Evolutionary conservation across 108 stramenopile species (phyloP).

Genomic region (Pseudonitzschia pungens): DNA sequence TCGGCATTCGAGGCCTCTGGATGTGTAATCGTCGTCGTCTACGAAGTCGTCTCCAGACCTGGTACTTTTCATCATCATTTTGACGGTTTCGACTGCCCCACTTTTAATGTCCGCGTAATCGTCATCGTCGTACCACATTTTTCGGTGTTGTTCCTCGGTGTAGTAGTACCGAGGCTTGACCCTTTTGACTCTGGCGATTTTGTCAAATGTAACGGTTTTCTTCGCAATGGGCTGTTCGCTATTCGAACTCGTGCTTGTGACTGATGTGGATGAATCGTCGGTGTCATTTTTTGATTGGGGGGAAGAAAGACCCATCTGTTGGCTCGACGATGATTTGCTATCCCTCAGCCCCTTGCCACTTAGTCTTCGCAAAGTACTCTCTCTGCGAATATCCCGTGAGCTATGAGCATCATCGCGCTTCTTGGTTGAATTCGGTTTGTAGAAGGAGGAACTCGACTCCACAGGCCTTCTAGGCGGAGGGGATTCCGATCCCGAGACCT

Average conservation of each 20-base stretch:
- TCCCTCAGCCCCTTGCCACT: not conserved
- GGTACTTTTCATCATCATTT: constrained; percentile 8
- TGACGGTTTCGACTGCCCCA: not conserved
- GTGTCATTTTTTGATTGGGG: not conserved
- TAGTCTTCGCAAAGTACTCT: not conserved
- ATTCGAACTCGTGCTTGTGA: not conserved
- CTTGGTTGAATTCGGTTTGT: not conserved
- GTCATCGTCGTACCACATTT: constrained; percentile 8
- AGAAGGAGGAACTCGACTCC: not conserved
- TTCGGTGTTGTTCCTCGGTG: not conserved
- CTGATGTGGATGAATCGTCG: not conserved
- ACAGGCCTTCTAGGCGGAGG: not conserved
- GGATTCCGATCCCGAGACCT: not conserved
- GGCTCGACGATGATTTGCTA: not conserved
- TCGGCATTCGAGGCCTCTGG: constrained; percentile 14
- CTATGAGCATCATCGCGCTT: not conserved
- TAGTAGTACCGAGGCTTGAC: not conserved
- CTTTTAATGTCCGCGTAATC: constrained; percentile 6
- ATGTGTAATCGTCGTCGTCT: constrained; percentile 5
- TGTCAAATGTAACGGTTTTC: not conserved
- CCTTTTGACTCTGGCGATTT: constrained; percentile 14
- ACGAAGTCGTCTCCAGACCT: not conserved
- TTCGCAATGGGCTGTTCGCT: not conserved
- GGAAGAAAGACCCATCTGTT: not conserved
- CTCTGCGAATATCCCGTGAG: not conserved